Percentiles rank a stretch among this genome's conserved stretches.
Evolutionary conservation across 129 eudicot species (phyloP).

Genomic region (Arctium lappa): DNA sequence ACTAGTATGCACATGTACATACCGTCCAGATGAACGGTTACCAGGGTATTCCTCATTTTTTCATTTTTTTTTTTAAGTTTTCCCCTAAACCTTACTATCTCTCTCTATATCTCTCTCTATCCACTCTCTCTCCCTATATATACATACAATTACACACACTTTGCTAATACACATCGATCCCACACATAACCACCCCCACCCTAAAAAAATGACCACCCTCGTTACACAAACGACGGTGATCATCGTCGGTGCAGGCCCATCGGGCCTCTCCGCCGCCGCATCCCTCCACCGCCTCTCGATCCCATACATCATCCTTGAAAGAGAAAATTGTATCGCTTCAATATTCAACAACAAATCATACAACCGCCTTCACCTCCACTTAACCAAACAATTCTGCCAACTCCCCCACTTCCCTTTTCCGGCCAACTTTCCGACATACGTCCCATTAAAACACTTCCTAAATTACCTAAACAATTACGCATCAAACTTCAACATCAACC

Average conservation of each 20-base stretch:
- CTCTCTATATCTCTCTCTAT: no score
- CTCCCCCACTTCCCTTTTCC: slow-evolving; percentile 59
- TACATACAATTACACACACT: no score
- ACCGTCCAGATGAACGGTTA: no score
- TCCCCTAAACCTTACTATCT: no score
- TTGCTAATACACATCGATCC: background rate
- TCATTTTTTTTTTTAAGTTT: no score
- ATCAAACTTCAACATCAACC: slow-evolving; percentile 47
- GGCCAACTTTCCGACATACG: slow-evolving; percentile 33
- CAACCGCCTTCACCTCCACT: slow-evolving; percentile 75
- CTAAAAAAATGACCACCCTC: slow-evolving; percentile 1
- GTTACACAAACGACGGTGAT: slow-evolving; percentile 33
- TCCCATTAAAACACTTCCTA: slow-evolving; percentile 39
- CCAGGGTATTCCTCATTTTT: no score
- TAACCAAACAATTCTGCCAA: slow-evolving; percentile 54
- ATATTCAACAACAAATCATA: slow-evolving; percentile 65
- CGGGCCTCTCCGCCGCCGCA: slow-evolving; percentile 82
- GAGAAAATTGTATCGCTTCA: slow-evolving; percentile 80
- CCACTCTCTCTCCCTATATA: no score
- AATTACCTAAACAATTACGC: slow-evolving; percentile 65
- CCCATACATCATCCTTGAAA: slow-evolving; percentile 58
- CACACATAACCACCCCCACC: background rate
- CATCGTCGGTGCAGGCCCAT: slow-evolving; percentile 81
- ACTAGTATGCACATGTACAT: no score
- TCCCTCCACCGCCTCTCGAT: slow-evolving; percentile 48